Evolutionary conservation across 2,329 filamentous ascomycete species (phyloP), one percentile per base, ranked within the genome.

Genomic region (Sclerotinia trifoliorum): DNA sequence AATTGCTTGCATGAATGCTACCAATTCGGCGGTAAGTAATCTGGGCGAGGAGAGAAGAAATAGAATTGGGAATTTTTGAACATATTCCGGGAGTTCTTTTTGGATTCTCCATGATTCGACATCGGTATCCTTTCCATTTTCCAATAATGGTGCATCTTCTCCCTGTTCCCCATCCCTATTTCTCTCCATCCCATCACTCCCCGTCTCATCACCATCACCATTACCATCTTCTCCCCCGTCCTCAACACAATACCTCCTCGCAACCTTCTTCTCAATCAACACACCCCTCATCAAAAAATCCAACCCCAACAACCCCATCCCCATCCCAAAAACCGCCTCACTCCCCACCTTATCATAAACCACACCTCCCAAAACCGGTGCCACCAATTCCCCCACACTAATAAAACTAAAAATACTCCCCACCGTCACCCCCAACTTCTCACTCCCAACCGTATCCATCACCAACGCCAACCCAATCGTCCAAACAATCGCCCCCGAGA

Each of bases 401-500:
- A 88, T 84, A 70, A 89, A 83, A 69, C 84, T 84, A 75, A 86
- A 87, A 10, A 88, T 84, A 77, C 83, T 83, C 19, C 87, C 87
- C 73, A 90, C 84, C 1, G 84, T 84, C 74, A 87, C 87, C 2
- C 87, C 88, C 49, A 90, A 75, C 58, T 86, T 84, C 62, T 84
- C 79, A 2, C 21, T 90, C 74, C 85, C 86, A 46, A 92, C 86
- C 0, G 89, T 92, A 74, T 93, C 90, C 7, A 88, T 87, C 11
- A 93, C 75, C 46, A 93, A 78, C 0, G 90, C 90, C 46, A 91
- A 80, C 0, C 90, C 90, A 0, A 91, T 87, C 0, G 88, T 88
- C 90, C 90, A 93, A 13, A 93, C 90, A 0, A 92, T 84, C 1
- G 88, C 88, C 0, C 88, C 89, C 46, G 87, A 88, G 2, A 87